These are phyloP conservation scores for Crinitomyces ghanaensis DNA, from an alignment of 805 yeast species.

Conservation along the genomic window DNA sequence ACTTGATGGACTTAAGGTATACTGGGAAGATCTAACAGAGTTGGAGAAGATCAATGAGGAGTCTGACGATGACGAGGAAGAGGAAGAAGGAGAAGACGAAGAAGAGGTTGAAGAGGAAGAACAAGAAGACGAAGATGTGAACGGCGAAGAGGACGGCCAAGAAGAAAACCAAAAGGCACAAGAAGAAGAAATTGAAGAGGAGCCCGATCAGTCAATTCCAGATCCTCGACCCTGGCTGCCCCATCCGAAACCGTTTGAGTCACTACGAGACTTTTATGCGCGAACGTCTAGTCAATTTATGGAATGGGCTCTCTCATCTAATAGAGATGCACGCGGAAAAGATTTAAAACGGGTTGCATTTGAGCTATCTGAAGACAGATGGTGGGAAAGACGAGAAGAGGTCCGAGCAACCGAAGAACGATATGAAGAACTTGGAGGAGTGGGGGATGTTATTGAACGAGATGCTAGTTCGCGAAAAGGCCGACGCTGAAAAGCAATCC, in stretches of 20 bases:
- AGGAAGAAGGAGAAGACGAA: conserved; percentile 48
- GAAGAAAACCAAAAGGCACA: conserved; percentile 57
- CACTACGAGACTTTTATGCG: conserved; percentile 68
- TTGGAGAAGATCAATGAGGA: conserved; percentile 35
- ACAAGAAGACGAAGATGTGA: conserved; percentile 41
- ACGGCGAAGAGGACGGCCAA: conserved; percentile 32
- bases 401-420: conserved; percentile 80
- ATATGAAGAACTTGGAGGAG: conserved; percentile 83
- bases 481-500: conserved; percentile 4
- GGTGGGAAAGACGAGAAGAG: conserved; percentile 98
- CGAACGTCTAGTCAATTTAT: conserved; percentile 80
- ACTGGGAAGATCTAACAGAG: conserved; percentile 74
- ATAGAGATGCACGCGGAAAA: conserved; percentile 79
- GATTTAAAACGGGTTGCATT: conserved; percentile 80
- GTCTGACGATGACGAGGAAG: conserved; percentile 33
- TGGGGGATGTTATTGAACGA: conserved; percentile 73
- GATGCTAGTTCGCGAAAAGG: conserved; percentile 30
- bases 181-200: conserved; percentile 51
- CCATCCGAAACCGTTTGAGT: conserved; percentile 90
- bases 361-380: conserved; percentile 84
- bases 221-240: conserved; percentile 96
- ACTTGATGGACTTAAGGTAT: conserved; percentile 75
- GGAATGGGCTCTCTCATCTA: conserved; percentile 86
- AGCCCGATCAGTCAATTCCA: conserved; percentile 58
- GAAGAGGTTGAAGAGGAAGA: conserved; percentile 69